Percentiles rank a stretch among this genome's conserved stretches.
Evolutionary conservation across 441 rosid species (phyloP).

Genomic region (Gossypium laxum): DNA sequence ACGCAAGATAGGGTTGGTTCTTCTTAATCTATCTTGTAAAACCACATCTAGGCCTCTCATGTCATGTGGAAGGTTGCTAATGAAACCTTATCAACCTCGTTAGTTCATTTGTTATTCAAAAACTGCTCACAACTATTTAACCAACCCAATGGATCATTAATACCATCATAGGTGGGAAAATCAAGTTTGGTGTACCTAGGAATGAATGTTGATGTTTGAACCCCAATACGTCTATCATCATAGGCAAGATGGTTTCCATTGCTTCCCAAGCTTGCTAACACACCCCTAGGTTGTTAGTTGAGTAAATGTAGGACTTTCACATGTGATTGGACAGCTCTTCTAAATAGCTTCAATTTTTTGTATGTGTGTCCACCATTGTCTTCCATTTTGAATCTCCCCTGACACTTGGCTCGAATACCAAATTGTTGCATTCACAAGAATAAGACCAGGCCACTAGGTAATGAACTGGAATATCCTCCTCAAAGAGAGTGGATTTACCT

Average conservation of each 20-base stretch:
- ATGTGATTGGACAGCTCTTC: background rate
- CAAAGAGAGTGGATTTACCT: background rate
- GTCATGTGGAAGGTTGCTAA: background rate
- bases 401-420: background rate
- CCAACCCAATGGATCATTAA: background rate
- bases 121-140: background rate
- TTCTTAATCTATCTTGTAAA: background rate
- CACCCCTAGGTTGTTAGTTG: background rate
- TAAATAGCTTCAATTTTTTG: background rate
- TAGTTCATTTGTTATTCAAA: background rate
- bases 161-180: background rate
- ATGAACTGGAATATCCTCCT: background rate
- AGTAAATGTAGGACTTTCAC: background rate
- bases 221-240: background rate
- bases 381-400: background rate
- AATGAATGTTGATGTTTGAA: background rate
- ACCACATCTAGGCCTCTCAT: background rate
- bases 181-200: background rate
- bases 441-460: background rate
- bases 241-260: background rate
- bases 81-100: background rate
- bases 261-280: background rate
- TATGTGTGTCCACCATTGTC: background rate
- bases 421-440: background rate
- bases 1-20: background rate